A percentile compares a stretch with the other conserved stretches of the same genome.
phyloP scores from a whole-genome alignment of 768 basidiomycete genomes.

The Clavulina sp. region DNA sequence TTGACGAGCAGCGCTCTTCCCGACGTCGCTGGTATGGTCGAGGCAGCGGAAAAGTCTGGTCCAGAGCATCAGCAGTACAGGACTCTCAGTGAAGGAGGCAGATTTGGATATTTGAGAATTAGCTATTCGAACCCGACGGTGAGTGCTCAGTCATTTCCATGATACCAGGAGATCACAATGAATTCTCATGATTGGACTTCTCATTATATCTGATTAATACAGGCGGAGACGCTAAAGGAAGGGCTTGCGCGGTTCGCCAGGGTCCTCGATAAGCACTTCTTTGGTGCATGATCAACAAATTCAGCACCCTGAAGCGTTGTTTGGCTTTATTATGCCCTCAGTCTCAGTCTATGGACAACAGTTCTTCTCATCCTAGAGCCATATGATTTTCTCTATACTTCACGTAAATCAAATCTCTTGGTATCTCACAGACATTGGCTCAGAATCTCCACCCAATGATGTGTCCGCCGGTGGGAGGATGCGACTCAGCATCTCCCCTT shows the following conservation, averaged over 20 bases:
- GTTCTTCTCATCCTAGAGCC: too few relatives aligned
- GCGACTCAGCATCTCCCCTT: too few relatives aligned
- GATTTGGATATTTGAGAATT: constrained; percentile 20
- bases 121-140: constrained; percentile 20
- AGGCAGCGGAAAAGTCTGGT: not conserved
- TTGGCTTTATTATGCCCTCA: too few relatives aligned
- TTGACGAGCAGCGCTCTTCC: constrained; percentile 14
- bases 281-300: too few relatives aligned
- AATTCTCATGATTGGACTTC: not conserved
- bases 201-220: not conserved
- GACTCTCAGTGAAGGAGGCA: constrained; percentile 3
- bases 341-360: too few relatives aligned
- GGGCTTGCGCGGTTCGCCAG: constrained; percentile 10
- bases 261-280: constrained; percentile 10
- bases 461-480: too few relatives aligned
- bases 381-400: too few relatives aligned
- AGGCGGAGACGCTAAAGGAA: constrained; percentile 9
- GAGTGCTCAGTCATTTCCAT: not conserved
- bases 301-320: too few relatives aligned
- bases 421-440: too few relatives aligned
- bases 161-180: not conserved
- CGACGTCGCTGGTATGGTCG: not conserved
- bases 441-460: too few relatives aligned
- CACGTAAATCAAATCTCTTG: too few relatives aligned
- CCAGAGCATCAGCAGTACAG: not conserved